Percentiles rank a stretch among this genome's conserved stretches.
These are phyloP conservation scores for Scutellospora calospora DNA, from an alignment of 371 early-diverging fungal species.

Conservation along the genomic window DNA sequence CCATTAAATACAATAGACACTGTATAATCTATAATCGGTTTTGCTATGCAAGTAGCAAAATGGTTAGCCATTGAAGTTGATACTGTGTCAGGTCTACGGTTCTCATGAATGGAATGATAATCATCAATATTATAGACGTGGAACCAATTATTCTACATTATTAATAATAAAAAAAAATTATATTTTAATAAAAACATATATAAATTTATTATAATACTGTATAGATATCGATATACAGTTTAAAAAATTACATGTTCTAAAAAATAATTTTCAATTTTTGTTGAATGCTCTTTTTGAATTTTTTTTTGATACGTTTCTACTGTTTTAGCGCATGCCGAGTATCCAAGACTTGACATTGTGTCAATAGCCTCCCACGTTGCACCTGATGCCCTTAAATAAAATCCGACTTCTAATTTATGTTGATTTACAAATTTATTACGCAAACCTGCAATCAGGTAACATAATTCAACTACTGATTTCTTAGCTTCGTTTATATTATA, in stretches of 20 bases:
- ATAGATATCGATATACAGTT: too few species aligned
- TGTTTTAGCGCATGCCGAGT: too few species aligned
- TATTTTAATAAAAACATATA: too few species aligned
- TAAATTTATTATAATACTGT: too few species aligned
- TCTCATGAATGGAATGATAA: neutral
- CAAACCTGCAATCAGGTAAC: neutral
- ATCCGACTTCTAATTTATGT: neutral
- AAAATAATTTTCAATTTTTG: neutral
- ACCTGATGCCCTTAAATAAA: neutral
- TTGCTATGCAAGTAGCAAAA: neutral
- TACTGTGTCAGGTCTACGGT: neutral
- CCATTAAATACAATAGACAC: neutral
- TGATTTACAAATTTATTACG: too few species aligned
- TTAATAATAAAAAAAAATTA: too few species aligned
- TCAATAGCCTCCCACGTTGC: too few species aligned
- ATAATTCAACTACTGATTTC: too few species aligned
- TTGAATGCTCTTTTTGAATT: neutral
- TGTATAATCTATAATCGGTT: neutral
- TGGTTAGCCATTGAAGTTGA: neutral
- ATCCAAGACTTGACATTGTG: too few species aligned
- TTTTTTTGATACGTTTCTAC: too few species aligned
- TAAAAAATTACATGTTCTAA: neutral
- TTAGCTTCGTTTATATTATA: neutral
- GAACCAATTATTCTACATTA: neutral
- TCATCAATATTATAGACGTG: neutral